These are phyloP conservation scores for Nephelium lappaceum DNA, from an alignment of 345 rosid species.

Conservation along the genomic window DNA sequence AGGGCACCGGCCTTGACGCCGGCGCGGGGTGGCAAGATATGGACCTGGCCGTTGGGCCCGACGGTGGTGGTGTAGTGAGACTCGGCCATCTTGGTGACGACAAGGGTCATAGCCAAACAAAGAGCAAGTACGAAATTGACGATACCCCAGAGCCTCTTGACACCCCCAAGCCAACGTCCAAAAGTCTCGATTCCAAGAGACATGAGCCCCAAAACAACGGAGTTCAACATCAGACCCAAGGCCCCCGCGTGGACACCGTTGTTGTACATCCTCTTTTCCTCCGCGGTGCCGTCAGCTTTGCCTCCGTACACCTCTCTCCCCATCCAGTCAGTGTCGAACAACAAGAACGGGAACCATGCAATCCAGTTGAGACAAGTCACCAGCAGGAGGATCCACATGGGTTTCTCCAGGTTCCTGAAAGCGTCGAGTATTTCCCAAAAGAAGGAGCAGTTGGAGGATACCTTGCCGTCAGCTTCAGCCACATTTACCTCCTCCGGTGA, in stretches of 20 bases:
- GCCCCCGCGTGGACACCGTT: constrained; percentile 81
- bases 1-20: constrained; percentile 58
- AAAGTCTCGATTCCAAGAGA: constrained; percentile 57
- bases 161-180: constrained; percentile 53
- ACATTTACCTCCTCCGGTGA: constrained; percentile 22
- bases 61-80: constrained; percentile 34
- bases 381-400: constrained; percentile 73
- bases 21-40: constrained; percentile 37
- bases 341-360: constrained; percentile 86
- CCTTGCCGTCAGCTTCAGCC: background rate
- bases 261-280: constrained; percentile 42
- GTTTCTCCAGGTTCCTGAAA: constrained; percentile 50
- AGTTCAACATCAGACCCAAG: constrained; percentile 76
- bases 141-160: constrained; percentile 64
- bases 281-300: constrained; percentile 32
- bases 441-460: constrained; percentile 21
- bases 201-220: constrained; percentile 66
- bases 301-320: constrained; percentile 95
- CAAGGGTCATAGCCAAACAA: constrained; percentile 55
- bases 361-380: constrained; percentile 89
- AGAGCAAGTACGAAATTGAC: constrained; percentile 68
- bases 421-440: constrained; percentile 50
- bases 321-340: constrained; percentile 92
- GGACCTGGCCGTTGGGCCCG: background rate
- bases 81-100: constrained; percentile 67